Conservation (phyloP, 2,329 filamentous ascomycete species). For the Alternaria longipes region DNA sequence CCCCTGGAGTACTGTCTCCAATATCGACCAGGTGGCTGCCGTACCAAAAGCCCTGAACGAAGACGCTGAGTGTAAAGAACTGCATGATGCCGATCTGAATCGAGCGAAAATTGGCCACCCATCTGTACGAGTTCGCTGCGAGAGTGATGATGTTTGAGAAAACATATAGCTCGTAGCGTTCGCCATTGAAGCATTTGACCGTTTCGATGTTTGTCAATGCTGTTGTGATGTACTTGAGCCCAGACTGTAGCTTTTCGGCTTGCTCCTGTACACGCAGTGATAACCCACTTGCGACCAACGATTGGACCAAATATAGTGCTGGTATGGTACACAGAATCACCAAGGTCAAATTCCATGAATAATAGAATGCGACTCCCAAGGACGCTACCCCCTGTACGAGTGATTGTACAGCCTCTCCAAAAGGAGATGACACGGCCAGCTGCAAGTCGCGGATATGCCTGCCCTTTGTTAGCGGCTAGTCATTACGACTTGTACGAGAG, state of each 20-base stretch:
- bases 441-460: slow-evolving; percentile 88
- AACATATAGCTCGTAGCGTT: slow-evolving; percentile 72
- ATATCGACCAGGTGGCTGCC: slow-evolving; percentile 74
- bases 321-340: slow-evolving; percentile 79
- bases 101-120: slow-evolving; percentile 74
- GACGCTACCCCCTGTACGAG: slow-evolving; percentile 71
- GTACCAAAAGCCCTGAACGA: slow-evolving; percentile 91
- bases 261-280: slow-evolving; percentile 74
- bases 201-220: slow-evolving; percentile 80
- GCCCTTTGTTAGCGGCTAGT: background rate
- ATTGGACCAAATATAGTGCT: slow-evolving; percentile 68
- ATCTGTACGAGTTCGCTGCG: slow-evolving; percentile 70
- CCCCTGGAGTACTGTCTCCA: slow-evolving; percentile 67
- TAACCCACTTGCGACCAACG: slow-evolving; percentile 67
- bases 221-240: slow-evolving; percentile 75
- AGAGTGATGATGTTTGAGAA: slow-evolving; percentile 68
- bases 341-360: slow-evolving; percentile 84
- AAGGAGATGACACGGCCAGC: slow-evolving; percentile 77
- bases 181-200: slow-evolving; percentile 85
- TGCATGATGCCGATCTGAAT: slow-evolving; percentile 77
- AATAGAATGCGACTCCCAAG: slow-evolving; percentile 76
- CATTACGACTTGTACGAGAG: background rate
- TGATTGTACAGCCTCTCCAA: slow-evolving; percentile 75
- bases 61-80: slow-evolving; percentile 79
- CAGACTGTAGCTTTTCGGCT: slow-evolving; percentile 70